Conservation (phyloP, 2,329 filamentous ascomycete species). For the Microcyclosporella mali region DNA sequence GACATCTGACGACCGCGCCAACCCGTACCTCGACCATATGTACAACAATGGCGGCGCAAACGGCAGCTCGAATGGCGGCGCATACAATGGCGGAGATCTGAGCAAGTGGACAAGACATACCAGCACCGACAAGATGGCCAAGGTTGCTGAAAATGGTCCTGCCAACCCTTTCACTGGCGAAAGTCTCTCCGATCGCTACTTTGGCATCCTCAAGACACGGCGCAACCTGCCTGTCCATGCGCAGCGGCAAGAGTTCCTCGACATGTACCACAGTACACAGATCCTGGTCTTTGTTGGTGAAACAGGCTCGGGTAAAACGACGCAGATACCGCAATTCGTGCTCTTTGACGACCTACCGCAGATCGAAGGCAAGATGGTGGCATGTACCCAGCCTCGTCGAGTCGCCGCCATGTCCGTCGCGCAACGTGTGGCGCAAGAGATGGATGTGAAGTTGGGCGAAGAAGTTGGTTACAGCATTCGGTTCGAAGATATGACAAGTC, state of each 20-base stretch:
- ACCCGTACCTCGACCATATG: conserved; percentile 90
- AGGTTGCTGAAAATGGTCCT: conserved; percentile 69
- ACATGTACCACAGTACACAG: conserved; percentile 87
- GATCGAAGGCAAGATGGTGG: conserved; percentile 77
- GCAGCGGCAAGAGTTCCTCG: conserved; percentile 85
- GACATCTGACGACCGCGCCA: conserved; percentile 55
- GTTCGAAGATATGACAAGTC: conserved; percentile 90
- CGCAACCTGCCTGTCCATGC: conserved; percentile 85
- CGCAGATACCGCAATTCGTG: conserved; percentile 97
- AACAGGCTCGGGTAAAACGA: conserved; percentile 98
- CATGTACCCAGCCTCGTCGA: conserved; percentile 94
- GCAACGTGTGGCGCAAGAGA: conserved; percentile 93
- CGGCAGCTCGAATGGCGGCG: conserved; percentile 25
- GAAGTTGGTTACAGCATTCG: conserved; percentile 98
- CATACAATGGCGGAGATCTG: conserved; percentile 36
- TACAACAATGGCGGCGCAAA: conserved; percentile 40
- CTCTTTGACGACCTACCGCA: conserved; percentile 94
- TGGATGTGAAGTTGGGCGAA: conserved; percentile 86
- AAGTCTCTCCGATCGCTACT: conserved; percentile 75
- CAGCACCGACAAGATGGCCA: conserved; percentile 71
- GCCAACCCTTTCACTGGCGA: conserved; percentile 78
- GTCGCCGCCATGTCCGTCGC: conserved; percentile 98
- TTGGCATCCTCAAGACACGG: conserved; percentile 77
- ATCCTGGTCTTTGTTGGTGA: conserved; percentile 98
- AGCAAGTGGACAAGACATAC: conserved; percentile 66